Conservation (phyloP, 768 basidiomycete genomes). For the Russula foetens region DNA sequence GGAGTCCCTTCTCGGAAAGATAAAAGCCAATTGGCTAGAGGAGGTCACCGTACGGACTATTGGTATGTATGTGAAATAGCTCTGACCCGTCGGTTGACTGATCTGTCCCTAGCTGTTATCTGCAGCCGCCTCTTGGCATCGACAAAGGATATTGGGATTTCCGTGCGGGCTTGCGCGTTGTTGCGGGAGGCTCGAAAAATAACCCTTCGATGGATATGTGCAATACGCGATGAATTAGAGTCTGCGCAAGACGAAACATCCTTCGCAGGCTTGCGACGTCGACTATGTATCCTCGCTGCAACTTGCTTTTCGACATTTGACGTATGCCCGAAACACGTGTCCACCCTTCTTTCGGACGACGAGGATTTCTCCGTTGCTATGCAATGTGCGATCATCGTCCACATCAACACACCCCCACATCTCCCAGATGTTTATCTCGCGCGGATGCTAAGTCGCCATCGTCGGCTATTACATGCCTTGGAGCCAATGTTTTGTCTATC, state of each 20-base stretch:
- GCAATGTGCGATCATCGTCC: conserved; percentile 6
- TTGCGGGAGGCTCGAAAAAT: conserved; percentile 5
- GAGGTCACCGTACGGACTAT: conserved; percentile 13
- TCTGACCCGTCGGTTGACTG: not conserved
- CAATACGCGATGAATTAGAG: not conserved
- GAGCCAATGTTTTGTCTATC: not conserved
- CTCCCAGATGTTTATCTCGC: not conserved
- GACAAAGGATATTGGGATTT: not conserved
- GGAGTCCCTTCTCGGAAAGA: conserved; percentile 27
- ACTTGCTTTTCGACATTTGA: conserved; percentile 13
- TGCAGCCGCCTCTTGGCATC: conserved; percentile 4
- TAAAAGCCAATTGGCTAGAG: conserved; percentile 36
- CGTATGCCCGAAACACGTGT: not conserved
- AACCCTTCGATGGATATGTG: conserved; percentile 1
- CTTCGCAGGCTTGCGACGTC: not conserved
- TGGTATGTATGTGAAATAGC: not conserved
- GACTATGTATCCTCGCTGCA: conserved; percentile 1
- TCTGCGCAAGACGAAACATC: not conserved
- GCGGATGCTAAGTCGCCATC: conserved; percentile 1
- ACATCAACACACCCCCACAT: not conserved
- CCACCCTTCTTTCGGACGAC: not conserved
- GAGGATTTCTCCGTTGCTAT: conserved; percentile 5
- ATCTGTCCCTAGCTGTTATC: not conserved
- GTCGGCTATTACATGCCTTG: not conserved
- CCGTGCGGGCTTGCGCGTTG: not conserved